Conservation (phyloP, 2,329 filamentous ascomycete species). For the Colletotrichum destructivum region DNA sequence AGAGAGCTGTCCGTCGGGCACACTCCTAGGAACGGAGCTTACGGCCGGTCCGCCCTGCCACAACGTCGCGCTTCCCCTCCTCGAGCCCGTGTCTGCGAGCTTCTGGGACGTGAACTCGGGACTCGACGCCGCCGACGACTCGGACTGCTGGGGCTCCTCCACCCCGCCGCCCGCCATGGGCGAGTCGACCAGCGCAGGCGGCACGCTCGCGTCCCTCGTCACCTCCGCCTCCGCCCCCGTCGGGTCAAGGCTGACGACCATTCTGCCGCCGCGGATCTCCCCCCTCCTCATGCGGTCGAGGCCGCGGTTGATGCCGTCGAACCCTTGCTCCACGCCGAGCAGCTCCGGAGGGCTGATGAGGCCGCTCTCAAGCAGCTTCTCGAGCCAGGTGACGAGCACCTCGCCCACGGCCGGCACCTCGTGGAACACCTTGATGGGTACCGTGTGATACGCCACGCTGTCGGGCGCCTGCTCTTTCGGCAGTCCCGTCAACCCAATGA, state of each 20-base stretch:
- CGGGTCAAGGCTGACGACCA: constrained; percentile 67
- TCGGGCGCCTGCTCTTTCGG: constrained; percentile 68
- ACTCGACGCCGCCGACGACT: constrained; percentile 25
- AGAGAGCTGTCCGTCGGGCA: constrained; percentile 23
- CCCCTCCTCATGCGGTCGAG: constrained; percentile 77
- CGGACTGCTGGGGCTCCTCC: background rate
- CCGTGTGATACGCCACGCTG: constrained; percentile 71
- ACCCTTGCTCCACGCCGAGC: constrained; percentile 74
- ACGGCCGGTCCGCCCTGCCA: constrained; percentile 20
- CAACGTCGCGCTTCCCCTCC: constrained; percentile 27
- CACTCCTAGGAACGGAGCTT: constrained; percentile 23
- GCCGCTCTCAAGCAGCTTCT: constrained; percentile 70
- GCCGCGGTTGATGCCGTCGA: constrained; percentile 77
- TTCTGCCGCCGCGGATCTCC: constrained; percentile 76
- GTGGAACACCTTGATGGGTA: constrained; percentile 85
- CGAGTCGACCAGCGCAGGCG: constrained; percentile 23
- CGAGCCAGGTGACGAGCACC: constrained; percentile 76
- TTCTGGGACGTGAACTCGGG: constrained; percentile 33
- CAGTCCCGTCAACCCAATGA: constrained; percentile 78
- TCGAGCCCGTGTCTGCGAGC: constrained; percentile 18
- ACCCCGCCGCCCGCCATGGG: background rate
- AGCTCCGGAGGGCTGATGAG: constrained; percentile 74
- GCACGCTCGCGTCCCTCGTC: constrained; percentile 19
- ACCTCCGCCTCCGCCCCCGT: background rate
- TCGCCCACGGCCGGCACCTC: constrained; percentile 75